These are phyloP conservation scores for Diaporthe sp. DNA, from an alignment of 2,329 filamentous ascomycete genomes.

Conservation along the genomic window DNA sequence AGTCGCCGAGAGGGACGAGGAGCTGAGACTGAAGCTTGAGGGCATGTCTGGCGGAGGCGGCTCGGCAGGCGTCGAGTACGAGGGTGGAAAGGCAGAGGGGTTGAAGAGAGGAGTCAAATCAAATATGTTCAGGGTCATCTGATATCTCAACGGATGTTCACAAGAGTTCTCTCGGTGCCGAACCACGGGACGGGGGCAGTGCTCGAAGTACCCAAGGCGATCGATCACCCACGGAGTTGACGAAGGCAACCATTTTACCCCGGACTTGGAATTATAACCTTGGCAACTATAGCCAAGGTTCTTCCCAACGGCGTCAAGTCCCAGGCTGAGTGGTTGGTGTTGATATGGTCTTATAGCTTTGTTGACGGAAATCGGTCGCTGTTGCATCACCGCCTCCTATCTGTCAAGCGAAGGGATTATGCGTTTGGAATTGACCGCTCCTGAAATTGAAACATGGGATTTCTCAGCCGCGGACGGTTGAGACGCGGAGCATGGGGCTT, in stretches of 20 bases:
- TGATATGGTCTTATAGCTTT: background rate
- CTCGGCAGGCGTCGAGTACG: conserved; percentile 78
- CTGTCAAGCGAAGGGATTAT: background rate
- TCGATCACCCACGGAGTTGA: no score
- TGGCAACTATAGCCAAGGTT: background rate
- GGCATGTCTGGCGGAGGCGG: conserved; percentile 78
- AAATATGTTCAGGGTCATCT: conserved; percentile 83
- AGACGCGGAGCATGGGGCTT: background rate
- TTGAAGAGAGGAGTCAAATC: conserved; percentile 81
- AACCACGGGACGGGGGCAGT: background rate
- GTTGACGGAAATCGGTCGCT: background rate
- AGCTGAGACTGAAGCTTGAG: conserved; percentile 75
- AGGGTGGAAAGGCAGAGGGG: conserved; percentile 77
- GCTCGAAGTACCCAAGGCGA: background rate
- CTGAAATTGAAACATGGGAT: background rate
- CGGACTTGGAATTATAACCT: background rate
- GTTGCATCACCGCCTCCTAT: background rate
- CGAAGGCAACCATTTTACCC: background rate
- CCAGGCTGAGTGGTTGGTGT: background rate
- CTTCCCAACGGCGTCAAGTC: background rate
- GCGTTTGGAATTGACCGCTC: background rate
- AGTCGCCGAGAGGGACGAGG: conserved; percentile 73
- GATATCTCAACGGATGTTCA: conserved; percentile 42
- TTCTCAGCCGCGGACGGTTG: background rate
- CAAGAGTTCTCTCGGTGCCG: background rate